Base-by-base conservation (phyloP, 306 rosid species). In the Purshia tridentata region DNA sequence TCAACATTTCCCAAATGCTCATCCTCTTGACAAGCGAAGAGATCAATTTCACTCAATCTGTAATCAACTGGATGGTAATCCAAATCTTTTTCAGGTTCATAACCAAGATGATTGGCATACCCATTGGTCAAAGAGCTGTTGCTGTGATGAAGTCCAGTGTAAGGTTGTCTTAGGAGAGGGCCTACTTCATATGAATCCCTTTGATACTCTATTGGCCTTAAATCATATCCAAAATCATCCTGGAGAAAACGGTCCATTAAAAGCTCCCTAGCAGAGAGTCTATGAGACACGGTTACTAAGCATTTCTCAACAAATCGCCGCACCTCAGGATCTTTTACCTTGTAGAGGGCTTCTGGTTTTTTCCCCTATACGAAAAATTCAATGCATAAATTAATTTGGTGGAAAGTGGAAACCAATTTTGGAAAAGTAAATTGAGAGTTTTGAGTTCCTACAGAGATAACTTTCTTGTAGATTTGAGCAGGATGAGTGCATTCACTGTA, bases 381-480 rank as follows among this genome's bases (percentile, higher is more conserved):
- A 66, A 63, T n/a, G 41, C 9, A 37, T 65, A 45, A 70, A 68
- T 61, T 51, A 67, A 77, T 46, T 46, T 58, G 51, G 49, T 66
- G 39, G 52, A 65, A 74, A 29, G 35, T 52, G 54, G 29, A 57
- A 73, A 40, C 22, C 48, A 64, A 69, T 65, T 65, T 6, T 8
- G 49, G 50, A 63, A 67, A 74, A 60, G 18, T 20, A 55, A 41
- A 49, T 57, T 49, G 60, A 63, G 44, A 59, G 47, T 22, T 73
- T 64, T 8, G 53, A 65, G 75, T 81, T 77, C 93, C 55, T 86
- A 95, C 99, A 41, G 89, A 84, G 54, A 81, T 70, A 69, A 95
- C 99, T 92, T 90, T 95, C 90, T 92, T 92, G 88, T 95, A 95
- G 55, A 95, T 95, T 79, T 95, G 92, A 76, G 96, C 99, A 53